Evolutionary conservation across 2,329 filamentous ascomycete genomes (phyloP), one percentile per base, ranked within the genome.

Genomic region (Xylaria sp.): DNA sequence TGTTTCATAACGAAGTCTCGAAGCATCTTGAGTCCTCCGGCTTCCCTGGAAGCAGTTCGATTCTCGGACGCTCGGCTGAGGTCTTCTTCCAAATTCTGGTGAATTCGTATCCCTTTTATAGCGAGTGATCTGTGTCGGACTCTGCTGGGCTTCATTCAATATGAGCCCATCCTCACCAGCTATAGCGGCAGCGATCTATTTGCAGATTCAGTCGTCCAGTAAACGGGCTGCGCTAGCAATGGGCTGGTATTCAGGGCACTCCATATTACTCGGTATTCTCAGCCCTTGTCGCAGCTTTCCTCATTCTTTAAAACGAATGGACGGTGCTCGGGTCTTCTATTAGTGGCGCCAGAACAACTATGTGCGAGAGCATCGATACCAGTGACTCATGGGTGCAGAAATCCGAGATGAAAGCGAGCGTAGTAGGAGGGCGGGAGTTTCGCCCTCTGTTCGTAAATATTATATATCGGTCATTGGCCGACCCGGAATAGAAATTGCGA

Each of bases 361-460:
- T 18, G 20, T 20, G 15, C 10, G 28, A 28, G 23, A 52, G 51
- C 1, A 10, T 44, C 9, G 46, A 37, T 44, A 46, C 8, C 15
- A 9, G 25, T 15, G 18, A 34, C 18, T 48, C 12, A 20, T 67
- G 6, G 2, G 8, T 23, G 25, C 9, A 44, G 5, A 18, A 18
- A 25, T 32, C 28, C 32, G 18, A n/a, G 20, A 9, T 28, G 50
- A 34, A 63, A 63, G 55, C 39, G 60, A 59, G 54, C 8, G 48
- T 68, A 12, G 20, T 51, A 1, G 18, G 18, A 20, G 39, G 18
- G 20, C 3, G 15, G 44, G 34, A 28, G 6, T 20, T 18, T n/a
- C 10, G 12, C 34, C 2, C 37, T 39, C 37, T 32, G 28, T 48
- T 18, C 13, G n/a, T 52, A 12, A 55, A 15, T 37, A 55, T 41